phyloP scores from a whole-genome alignment of 768 basidiomycete genomes.

The Tubosaeta sp. region DNA sequence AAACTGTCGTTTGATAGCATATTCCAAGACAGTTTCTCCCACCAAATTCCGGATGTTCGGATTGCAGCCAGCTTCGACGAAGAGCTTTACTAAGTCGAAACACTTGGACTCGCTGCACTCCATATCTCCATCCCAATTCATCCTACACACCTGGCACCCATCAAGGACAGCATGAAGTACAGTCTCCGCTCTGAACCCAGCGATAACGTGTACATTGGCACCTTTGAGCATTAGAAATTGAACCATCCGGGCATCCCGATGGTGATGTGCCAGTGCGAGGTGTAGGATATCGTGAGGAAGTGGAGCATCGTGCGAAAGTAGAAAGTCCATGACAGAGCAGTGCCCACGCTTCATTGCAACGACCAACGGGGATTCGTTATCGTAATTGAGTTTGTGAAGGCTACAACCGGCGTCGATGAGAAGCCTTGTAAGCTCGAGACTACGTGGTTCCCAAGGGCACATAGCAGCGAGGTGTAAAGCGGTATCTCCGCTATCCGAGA shows the following conservation, averaged over 20 bases:
- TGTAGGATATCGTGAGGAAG: background rate
- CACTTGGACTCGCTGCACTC: background rate
- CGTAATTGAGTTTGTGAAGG: background rate
- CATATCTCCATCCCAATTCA: background rate
- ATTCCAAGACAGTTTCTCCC: background rate
- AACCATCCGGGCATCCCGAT: background rate
- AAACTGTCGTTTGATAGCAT: background rate
- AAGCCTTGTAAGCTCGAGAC: background rate
- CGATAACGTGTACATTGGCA: background rate
- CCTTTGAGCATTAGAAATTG: background rate
- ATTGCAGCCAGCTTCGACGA: background rate
- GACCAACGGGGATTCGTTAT: background rate
- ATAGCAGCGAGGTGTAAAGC: background rate
- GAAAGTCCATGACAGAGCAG: background rate
- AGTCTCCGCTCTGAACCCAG: background rate
- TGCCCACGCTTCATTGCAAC: background rate
- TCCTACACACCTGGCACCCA: background rate
- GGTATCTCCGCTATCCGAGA: background rate
- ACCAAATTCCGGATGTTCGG: background rate
- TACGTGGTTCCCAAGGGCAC: slow-evolving; percentile 1
- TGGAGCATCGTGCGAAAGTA: background rate
- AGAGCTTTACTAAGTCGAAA: background rate
- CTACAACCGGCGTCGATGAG: slow-evolving; percentile 5
- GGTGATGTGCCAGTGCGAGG: background rate
- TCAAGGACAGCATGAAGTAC: background rate